Evolutionary conservation across 257 asterid species (phyloP), one percentile per base, ranked within the genome.

Genomic region (Ilex aquifolium): DNA sequence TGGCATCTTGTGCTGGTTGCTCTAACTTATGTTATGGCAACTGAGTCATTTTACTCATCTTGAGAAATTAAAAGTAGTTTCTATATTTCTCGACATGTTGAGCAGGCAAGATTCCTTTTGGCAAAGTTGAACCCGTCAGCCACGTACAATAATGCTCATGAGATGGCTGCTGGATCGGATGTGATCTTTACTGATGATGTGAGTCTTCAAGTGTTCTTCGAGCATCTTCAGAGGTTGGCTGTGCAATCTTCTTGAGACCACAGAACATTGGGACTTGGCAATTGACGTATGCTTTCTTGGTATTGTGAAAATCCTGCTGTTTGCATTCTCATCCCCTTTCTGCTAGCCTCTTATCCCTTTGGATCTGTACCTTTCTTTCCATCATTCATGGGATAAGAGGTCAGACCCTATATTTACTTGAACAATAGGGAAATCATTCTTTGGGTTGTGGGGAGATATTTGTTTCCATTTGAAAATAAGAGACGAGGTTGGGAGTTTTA

Each of bases 81-180:
- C 10, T 12, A 12, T 11, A 11, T 49, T 49, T 49, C 14, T 4
- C n/a, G 14, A 4, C 62, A 65, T 56, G 70, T 66, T 75, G 63
- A 32, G 76, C 91, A 93, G 99, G 99, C 97, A 72, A 87, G 99
- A 57, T 93, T 93, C 57, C 70, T 93, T 70, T 80, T 93, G 85
- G 99, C 96, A 46, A 93, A 93, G 78, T 71, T 93, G 86, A 93
- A 93, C 74, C 99, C 99, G 7, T 93, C 99, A 15, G 96, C 99
- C 58, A 89, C 97, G 7, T 84, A 93, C 82, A 89, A 72, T 50
- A 93, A 83, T 69, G 91, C 94, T 46, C 78, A 82, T 15, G 96
- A 90, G 69, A 84, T 83, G 97, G 83, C 86, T 57, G 78, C 91
- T 32, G 99, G 97, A 8, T 76, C 95, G 0, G 99, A 92, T 54